phyloP scores from a whole-genome alignment of 1,284 basidiomycete species.

The Trichosporon asahii region DNA sequence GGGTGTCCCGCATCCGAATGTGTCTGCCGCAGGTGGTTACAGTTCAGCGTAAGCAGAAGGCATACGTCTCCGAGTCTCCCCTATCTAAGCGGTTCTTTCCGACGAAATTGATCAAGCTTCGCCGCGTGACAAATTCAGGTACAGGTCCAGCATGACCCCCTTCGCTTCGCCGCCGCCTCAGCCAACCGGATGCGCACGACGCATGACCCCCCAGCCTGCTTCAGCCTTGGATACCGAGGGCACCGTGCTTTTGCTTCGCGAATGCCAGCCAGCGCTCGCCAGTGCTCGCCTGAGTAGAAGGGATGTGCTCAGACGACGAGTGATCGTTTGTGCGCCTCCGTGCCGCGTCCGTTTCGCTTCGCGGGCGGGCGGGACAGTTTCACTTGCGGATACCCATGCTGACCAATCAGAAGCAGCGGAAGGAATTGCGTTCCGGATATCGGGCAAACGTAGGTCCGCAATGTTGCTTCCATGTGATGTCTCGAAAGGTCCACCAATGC shows the following conservation, averaged over 20 bases:
- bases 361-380: background rate
- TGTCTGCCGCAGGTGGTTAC: background rate
- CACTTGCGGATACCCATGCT: background rate
- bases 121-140: background rate
- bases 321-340: background rate
- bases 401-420: background rate
- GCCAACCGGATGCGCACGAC: background rate
- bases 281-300: background rate
- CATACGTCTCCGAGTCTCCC: background rate
- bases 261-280: background rate
- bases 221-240: background rate
- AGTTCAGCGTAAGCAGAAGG: background rate
- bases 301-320: background rate
- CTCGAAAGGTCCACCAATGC: background rate
- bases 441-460: conserved; percentile 4
- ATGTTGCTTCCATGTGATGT: background rate
- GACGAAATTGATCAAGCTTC: background rate
- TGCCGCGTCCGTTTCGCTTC: too few relatives aligned
- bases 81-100: background rate
- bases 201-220: too few relatives aligned
- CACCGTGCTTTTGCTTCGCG: background rate
- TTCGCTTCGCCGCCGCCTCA: background rate
- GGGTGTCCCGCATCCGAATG: background rate
- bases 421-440: background rate
- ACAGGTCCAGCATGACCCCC: background rate